Conservation (phyloP, 1,284 basidiomycete genomes). For the Earliella scabrosa region DNA sequence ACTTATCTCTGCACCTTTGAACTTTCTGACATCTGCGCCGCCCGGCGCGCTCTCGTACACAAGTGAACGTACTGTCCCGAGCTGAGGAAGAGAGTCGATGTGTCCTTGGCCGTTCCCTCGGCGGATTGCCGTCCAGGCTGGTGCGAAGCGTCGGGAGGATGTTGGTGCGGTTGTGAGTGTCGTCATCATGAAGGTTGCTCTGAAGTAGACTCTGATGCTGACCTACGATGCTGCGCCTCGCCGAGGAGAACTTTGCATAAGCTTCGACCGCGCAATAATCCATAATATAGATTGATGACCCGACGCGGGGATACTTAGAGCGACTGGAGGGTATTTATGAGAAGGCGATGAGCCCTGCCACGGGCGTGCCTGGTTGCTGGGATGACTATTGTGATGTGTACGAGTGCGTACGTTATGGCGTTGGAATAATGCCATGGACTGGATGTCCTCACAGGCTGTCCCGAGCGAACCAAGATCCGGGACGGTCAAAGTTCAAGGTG, state of each 20-base stretch:
- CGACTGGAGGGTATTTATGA: background rate
- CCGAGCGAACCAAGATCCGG: too few relatives aligned
- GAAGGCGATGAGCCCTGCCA: background rate
- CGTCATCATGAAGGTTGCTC: background rate
- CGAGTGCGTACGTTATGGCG: background rate
- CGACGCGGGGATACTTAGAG: too few relatives aligned
- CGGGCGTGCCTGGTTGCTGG: background rate
- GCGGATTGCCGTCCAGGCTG: constrained; percentile 41
- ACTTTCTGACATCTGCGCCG: too few relatives aligned
- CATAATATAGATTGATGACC: background rate
- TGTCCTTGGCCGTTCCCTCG: too few relatives aligned
- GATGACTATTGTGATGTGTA: background rate
- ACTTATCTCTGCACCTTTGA: too few relatives aligned
- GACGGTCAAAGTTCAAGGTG: too few relatives aligned
- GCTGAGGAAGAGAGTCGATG: too few relatives aligned
- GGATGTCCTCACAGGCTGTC: too few relatives aligned
- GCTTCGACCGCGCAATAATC: too few relatives aligned
- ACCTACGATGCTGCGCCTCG: constrained; percentile 7
- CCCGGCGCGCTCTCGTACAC: too few relatives aligned
- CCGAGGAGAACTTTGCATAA: constrained; percentile 14
- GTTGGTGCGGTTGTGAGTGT: constrained; percentile 9
- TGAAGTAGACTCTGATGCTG: background rate
- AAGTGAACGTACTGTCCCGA: too few relatives aligned
- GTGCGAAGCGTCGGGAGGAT: background rate
- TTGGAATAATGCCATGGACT: too few relatives aligned